A percentile compares a stretch with the other conserved stretches of the same genome.
phyloP scores from a whole-genome alignment of 805 yeast genomes.

The Danielia reshetovae region DNA sequence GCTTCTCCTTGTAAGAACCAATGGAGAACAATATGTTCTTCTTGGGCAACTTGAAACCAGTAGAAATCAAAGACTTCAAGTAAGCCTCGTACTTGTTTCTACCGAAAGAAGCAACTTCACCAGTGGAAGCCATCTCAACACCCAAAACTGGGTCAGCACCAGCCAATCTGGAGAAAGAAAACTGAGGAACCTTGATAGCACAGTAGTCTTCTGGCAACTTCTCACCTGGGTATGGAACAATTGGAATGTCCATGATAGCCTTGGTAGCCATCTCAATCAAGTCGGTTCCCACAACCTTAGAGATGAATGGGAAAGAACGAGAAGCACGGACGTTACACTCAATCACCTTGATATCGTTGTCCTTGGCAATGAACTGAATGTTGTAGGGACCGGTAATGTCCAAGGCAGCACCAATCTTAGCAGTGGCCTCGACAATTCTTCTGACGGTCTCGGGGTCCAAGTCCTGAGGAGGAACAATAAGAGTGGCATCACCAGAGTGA shows the following conservation, averaged over 20 bases:
- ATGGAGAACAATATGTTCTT: constrained; percentile 89
- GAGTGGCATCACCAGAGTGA: constrained; percentile 98
- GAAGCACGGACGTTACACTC: constrained; percentile 99
- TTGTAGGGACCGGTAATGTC: constrained; percentile 97
- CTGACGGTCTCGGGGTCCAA: constrained; percentile 83
- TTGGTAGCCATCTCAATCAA: constrained; percentile 97
- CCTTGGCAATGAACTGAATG: constrained; percentile 84
- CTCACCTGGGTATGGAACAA: constrained; percentile 85
- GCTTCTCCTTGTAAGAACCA: constrained; percentile 96
- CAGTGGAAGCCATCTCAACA: constrained; percentile 99
- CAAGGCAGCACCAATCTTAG: constrained; percentile 94
- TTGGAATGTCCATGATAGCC: constrained; percentile 86
- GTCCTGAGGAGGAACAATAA: constrained; percentile 86
- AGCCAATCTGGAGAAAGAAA: constrained; percentile 92
- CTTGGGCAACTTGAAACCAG: constrained; percentile 93
- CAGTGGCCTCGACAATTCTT: constrained; percentile 92
- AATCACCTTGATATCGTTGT: constrained; percentile 68
- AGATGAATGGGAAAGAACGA: constrained; percentile 97
- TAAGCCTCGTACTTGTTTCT: constrained; percentile 96
- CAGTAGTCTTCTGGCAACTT: constrained; percentile 90
- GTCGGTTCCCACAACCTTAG: constrained; percentile 92
- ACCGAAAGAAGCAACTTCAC: constrained; percentile 98
- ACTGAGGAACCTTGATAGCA: constrained; percentile 95
- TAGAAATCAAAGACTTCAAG: constrained; percentile 87
- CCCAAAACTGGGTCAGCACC: constrained; percentile 98